Base-by-base conservation (phyloP, 495 filamentous ascomycete genomes). In the Penicillium ochrochloron region DNA sequence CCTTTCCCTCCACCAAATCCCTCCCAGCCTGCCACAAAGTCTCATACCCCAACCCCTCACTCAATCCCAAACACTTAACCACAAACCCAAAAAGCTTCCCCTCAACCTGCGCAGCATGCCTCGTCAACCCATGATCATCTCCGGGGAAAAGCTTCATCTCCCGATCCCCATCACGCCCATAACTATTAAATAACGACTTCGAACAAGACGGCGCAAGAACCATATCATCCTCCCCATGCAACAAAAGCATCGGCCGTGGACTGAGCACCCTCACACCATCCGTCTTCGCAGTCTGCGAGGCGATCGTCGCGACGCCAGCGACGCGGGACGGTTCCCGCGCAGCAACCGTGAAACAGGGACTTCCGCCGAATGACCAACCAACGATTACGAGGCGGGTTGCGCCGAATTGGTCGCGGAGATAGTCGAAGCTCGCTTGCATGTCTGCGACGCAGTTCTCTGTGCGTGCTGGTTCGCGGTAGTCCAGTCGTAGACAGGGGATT, bases 361-460 rank as follows among this genome's bases (percentile, higher is more conserved):
- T 56, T 7, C 53, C 53, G 33, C 34, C 78, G 52, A 82, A 83
- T 12, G 75, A 80, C 79, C 80, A 83, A 21, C 80, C 80, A 1
- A 81, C 71, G 3, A 83, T 53, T 27, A 81, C 74, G 65, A 80
- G 82, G 31, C 69, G 67, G n/a, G 58, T 63, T 0, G 77, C 62
- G 8, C 58, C 61, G 61, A 76, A 78, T n/a, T 66, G 21, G 17
- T 71, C 67, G 25, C 70, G 55, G 12, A 83, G 71, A 53, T 77
- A 76, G 31, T 74, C 63, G 75, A 82, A 75, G n/a, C 67, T 65
- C 1, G 80, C 75, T 27, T 59, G 34, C 0, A 78, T 70, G 60
- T 84, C 81, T 4, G 62, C n/a, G 12, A 70, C 63, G 68, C 78
- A 80, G 57, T 70, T 68, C 11, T 59, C 46, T 35, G 70, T 79